These are phyloP conservation scores for Salix viminalis DNA, from an alignment of 345 rosid species.

Conservation along the genomic window DNA sequence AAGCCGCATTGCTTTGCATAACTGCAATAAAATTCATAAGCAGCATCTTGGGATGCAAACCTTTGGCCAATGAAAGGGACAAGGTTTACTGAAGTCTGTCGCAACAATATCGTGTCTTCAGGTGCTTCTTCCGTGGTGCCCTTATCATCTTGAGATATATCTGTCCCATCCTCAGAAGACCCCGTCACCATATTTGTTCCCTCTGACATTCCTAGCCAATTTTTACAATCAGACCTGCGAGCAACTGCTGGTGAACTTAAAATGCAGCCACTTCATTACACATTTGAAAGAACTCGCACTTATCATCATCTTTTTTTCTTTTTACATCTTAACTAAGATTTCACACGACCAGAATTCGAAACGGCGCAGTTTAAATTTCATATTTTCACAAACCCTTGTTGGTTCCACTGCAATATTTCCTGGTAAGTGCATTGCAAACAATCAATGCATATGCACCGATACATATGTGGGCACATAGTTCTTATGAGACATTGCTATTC, in stretches of 20 bases:
- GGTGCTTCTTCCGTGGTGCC: constrained; percentile 12
- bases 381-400: neutral
- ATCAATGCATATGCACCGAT: neutral
- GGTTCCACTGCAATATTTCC: neutral
- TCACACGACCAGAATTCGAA: neutral
- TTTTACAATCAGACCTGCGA: neutral
- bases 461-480: neutral
- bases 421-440: neutral
- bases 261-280: neutral
- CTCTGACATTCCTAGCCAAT: constrained; percentile 9
- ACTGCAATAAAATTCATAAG: constrained; percentile 26
- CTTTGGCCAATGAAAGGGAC: constrained; percentile 22
- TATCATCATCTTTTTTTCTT: too few relatives aligned
- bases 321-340: neutral
- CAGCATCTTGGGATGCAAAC: constrained; percentile 21
- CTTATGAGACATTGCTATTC: neutral
- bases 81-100: constrained; percentile 18
- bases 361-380: neutral
- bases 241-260: neutral
- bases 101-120: constrained; percentile 14
- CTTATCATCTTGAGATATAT: constrained; percentile 8
- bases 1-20: constrained; percentile 24
- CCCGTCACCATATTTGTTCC: constrained; percentile 12
- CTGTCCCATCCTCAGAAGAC: constrained; percentile 20
- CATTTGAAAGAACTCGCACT: neutral